A percentile compares a stretch with the other conserved stretches of the same genome.
These are phyloP conservation scores for Excoecaria agallocha DNA, from an alignment of 345 rosid genomes.

Conservation along the genomic window DNA sequence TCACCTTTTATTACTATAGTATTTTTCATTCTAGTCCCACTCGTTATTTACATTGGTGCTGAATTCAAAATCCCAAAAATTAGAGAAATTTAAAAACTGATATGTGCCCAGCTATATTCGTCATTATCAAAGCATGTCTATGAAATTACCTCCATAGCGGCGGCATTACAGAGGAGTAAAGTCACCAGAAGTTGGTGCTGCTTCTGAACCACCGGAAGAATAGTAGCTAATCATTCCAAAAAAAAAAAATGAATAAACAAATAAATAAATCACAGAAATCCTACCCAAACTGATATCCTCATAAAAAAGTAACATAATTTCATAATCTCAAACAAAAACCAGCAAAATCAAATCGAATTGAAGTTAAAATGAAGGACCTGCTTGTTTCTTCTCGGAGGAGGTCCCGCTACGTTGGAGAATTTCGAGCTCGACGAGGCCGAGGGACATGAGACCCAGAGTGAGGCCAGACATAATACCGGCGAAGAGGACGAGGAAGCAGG, in stretches of 20 bases:
- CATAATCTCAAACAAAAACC: too few species aligned
- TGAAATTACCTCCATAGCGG: conserved; percentile 77
- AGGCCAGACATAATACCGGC: conserved; percentile 98
- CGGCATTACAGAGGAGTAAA: conserved; percentile 81
- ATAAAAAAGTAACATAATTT: not conserved
- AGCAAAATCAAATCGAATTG: not conserved
- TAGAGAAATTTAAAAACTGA: not conserved
- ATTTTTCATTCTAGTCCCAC: not conserved
- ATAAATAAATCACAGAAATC: not conserved
- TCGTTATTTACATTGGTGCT: not conserved
- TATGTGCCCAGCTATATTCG: not conserved
- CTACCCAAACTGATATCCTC: not conserved
- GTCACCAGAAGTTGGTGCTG: conserved; percentile 97
- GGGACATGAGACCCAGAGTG: conserved; percentile 93
- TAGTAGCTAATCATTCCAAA: conserved; percentile 46
- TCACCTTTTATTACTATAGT: not conserved
- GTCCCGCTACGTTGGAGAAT: conserved; percentile 95
- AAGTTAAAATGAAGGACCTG: conserved; percentile 39
- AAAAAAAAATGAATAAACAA: too few species aligned
- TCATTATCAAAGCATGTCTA: too few species aligned
- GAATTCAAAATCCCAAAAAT: too few species aligned
- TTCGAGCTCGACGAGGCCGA: conserved; percentile 95
- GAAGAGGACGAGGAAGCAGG: conserved; percentile 79
- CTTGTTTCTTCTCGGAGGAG: conserved; percentile 79
- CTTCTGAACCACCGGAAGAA: conserved; percentile 86